Evolutionary conservation across 805 yeast species (phyloP), one percentile per base, ranked within the genome.

Genomic region (Myxozyma sirexii): DNA sequence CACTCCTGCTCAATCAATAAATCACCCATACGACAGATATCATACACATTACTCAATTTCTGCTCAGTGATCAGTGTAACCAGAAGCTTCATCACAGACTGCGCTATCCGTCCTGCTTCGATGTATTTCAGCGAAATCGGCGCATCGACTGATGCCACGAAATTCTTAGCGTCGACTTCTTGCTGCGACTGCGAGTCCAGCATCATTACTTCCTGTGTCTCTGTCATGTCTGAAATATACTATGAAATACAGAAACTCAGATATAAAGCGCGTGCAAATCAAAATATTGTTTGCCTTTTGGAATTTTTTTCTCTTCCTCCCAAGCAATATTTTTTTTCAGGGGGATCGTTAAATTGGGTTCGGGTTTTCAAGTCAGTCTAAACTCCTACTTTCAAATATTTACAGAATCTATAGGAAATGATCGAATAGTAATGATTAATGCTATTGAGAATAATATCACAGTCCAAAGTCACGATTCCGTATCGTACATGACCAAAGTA

Each of bases 1-100:
- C 88, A 77, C 57, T 91, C 81, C 44, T 82, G 76, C 51, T 78
- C 75, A 70, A 93, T 75, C 74, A 85, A 87, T 35, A 88, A 82
- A 74, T 94, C 98, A 47, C 96, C 89, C 48, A 87, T 76, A 37
- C 89, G 74, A 78, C 97, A 92, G 63, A 94, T 78, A 23, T 62
- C 66, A 39, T 46, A 62, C 27, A 48, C 56, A 38, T 62, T 62
- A n/a, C 31, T 46, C 33, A 59, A 24, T 54, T 44, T 31, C 39
- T 52, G 44, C 44, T 56, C 48, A 10, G 39, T 35, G 15, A 61
- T 44, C 41, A 39, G 56, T 10, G 23, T 19, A 13, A 58, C 57
- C 7, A 61, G 54, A n/a, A 41, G 37, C 35, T 27, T 33, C 26
- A 61, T 49, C n/a, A 58, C 65, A 10, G 59, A 50, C 56, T 54